Percentiles rank a stretch among this genome's conserved stretches.
Conservation (phyloP, 768 basidiomycete species). For the Boletus vermiculosoides region DNA sequence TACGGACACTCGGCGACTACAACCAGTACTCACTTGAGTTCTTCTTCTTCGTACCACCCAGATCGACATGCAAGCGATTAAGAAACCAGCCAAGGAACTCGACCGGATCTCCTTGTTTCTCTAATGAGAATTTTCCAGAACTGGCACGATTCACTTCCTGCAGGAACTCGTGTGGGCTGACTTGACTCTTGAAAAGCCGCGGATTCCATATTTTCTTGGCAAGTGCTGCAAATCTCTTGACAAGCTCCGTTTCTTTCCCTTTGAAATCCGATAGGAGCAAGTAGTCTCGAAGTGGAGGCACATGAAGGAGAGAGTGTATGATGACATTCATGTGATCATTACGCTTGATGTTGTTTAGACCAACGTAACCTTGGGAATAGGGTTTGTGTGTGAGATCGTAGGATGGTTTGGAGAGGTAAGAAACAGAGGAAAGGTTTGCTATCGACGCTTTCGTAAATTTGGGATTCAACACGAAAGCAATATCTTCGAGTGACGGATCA, state of each 20-base stretch:
- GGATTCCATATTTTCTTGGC: conserved; percentile 98
- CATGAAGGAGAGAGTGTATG: conserved; percentile 89
- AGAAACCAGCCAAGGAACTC: conserved; percentile 96
- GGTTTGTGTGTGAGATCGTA: conserved; percentile 81
- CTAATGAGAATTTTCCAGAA: conserved; percentile 86
- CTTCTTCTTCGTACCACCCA: conserved; percentile 91
- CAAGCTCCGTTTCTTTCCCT: conserved; percentile 79
- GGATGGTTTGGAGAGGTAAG: conserved; percentile 66
- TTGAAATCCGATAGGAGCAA: conserved; percentile 73
- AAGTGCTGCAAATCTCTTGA: conserved; percentile 82
- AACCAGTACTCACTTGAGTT: conserved; percentile 70
- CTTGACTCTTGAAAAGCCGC: conserved; percentile 93
- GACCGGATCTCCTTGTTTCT: conserved; percentile 92
- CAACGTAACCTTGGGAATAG: conserved; percentile 92
- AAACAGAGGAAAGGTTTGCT: conserved; percentile 53
- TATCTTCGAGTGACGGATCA: conserved; percentile 96
- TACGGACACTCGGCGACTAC: conserved; percentile 17
- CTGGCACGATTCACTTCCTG: conserved; percentile 94
- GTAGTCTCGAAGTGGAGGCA: conserved; percentile 85
- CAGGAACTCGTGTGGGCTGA: conserved; percentile 97
- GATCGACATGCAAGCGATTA: conserved; percentile 88
- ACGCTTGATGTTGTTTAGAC: conserved; percentile 95
- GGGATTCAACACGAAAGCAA: conserved; percentile 85
- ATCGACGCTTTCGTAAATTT: conserved; percentile 69
- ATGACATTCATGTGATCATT: conserved; percentile 99